These are phyloP conservation scores for Rhizopus sp. DNA, from an alignment of 371 early-diverging fungal genomes.

Conservation along the genomic window DNA sequence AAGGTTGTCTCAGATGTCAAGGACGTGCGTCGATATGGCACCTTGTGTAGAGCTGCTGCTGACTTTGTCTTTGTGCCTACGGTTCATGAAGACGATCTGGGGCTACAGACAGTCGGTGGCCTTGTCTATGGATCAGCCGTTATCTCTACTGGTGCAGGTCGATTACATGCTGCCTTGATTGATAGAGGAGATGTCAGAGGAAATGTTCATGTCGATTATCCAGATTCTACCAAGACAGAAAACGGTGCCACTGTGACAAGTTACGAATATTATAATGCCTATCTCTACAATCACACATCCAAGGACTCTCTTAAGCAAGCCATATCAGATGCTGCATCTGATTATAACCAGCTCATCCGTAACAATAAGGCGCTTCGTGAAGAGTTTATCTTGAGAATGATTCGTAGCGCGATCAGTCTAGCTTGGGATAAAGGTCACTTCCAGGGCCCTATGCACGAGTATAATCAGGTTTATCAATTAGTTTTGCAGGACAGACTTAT, in stretches of 20 bases:
- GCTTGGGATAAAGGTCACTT: slow-evolving; percentile 55
- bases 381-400: slow-evolving; percentile 54
- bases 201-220: slow-evolving; percentile 9
- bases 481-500: slow-evolving; percentile 35
- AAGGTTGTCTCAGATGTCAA: slow-evolving; percentile 45
- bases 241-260: slow-evolving; percentile 41
- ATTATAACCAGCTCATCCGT: slow-evolving; percentile 27
- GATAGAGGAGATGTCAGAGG: slow-evolving; percentile 45
- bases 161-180: slow-evolving; percentile 55
- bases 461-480: slow-evolving; percentile 44
- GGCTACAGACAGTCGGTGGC: slow-evolving; percentile 59
- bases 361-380: slow-evolving; percentile 46
- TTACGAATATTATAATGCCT: slow-evolving; percentile 57
- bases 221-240: slow-evolving; percentile 20
- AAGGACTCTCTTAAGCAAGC: slow-evolving; percentile 36
- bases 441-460: slow-evolving; percentile 53
- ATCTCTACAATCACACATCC: slow-evolving; percentile 47
- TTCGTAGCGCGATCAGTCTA: slow-evolving; percentile 52
- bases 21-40: slow-evolving; percentile 54
- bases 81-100: slow-evolving; percentile 48
- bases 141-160: slow-evolving; percentile 60
- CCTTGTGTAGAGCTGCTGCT: slow-evolving; percentile 62
- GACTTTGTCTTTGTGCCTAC: slow-evolving; percentile 64
- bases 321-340: slow-evolving; percentile 47
- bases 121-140: slow-evolving; percentile 63